Base-by-base conservation (phyloP, 805 yeast genomes). In the Yarrowia yakushimensis region DNA sequence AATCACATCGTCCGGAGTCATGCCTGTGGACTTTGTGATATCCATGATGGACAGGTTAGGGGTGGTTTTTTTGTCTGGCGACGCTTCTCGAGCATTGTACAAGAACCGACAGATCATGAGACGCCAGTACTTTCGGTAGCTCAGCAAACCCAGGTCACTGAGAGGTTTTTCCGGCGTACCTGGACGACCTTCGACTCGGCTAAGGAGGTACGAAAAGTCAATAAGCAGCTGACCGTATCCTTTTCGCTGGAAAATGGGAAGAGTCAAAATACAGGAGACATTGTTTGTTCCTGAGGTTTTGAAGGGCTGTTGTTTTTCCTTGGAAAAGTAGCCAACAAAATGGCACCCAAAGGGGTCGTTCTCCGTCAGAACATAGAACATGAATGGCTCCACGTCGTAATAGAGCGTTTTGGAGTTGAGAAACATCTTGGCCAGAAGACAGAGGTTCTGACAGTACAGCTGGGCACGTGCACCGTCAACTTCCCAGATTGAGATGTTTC, bases 81-180 rank as follows among this genome's bases (percentile, higher is more conserved):
- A 13, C 27, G 27, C n/a, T n/a, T 39, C 48, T 4, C 43, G 22
- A 1, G 33, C 30, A 10, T 22, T 31, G 34, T 10, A 30, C 12
- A 61, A 55, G 18, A 68, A 67, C 37, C 66, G 66, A 10, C 94
- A 81, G 8, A 90, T 75, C 4, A 86, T 78, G 1, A 83, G 75
- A 67, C 82, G 86, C 98, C 98, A 94, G 73, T 88, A 93, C 68
- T 85, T 88, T 65, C 96, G 77, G 73, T 93, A 94, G 65, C 97
- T 88, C 30, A 88, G 73, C 57, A 91, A 75, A 0, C 99, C 99
- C 62, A 93, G 76, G 66, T 88, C 92, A 67, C 94, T 86, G 63
- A 93, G 78, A 0, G 99, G 99, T 70, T 92, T 93, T 69, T 94
- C 99, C 0, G 99, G 99, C 0, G 97, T 88, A 0, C 98, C 99